These are phyloP conservation scores for Colletotrichum eremochloae DNA, from an alignment of 2,329 filamentous ascomycete genomes.

Conservation along the genomic window DNA sequence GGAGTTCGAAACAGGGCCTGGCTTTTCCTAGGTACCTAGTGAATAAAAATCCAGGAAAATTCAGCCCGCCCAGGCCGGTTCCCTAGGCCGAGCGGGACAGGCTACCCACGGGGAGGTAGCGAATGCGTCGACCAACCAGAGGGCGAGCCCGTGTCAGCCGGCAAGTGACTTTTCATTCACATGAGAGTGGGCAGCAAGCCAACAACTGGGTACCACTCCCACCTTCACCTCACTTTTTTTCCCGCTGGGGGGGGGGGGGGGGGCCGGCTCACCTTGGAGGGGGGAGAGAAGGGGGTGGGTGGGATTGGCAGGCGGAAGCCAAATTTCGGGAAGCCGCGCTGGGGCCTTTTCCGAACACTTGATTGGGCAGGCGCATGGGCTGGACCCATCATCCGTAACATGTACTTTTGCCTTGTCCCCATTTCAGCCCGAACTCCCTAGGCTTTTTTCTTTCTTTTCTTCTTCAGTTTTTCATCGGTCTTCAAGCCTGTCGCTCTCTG, in stretches of 20 bases:
- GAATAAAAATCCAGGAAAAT: conserved; percentile 39
- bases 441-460: conserved; percentile 1
- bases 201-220: neutral
- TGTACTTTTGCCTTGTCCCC: conserved; percentile 27
- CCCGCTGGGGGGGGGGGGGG: neutral
- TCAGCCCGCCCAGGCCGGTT: conserved; percentile 38
- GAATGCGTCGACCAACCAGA: conserved; percentile 32
- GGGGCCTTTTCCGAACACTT: conserved; percentile 17
- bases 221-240: neutral
- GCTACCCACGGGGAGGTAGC: conserved; percentile 24
- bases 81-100: conserved; percentile 29
- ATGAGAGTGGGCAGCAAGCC: conserved; percentile 13
- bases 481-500: conserved; percentile 18
- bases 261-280: neutral
- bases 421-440: conserved; percentile 37
- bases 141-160: conserved; percentile 31
- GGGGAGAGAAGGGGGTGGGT: neutral
- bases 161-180: conserved; percentile 39
- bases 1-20: conserved; percentile 32
- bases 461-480: neutral
- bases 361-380: conserved; percentile 41
- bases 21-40: neutral
- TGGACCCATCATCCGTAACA: conserved; percentile 10
- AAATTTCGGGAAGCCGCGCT: conserved; percentile 40
- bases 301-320: conserved; percentile 37